Evolutionary conservation across 306 rosid species (phyloP).

Genomic region (Luffa acutangula): DNA sequence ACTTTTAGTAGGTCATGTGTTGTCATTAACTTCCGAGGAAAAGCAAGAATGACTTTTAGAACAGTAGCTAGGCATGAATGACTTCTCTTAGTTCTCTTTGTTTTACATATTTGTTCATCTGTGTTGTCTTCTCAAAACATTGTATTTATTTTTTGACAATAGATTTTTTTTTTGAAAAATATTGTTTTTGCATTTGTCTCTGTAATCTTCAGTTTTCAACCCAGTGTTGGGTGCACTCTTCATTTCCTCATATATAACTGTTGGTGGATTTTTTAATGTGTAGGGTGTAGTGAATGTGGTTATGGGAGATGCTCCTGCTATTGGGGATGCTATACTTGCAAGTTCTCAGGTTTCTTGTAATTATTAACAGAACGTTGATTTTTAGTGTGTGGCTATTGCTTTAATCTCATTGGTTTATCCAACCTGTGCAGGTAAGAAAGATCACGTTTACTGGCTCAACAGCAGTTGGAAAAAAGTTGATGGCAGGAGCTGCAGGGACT

Average conservation of each 20-base stretch:
- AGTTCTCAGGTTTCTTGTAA: constrained; percentile 61
- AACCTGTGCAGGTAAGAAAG: constrained; percentile 68
- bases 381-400: background rate
- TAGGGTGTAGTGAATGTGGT: constrained; percentile 94
- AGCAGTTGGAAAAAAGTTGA: constrained; percentile 90
- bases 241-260: constrained; percentile 14
- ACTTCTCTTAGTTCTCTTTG: background rate
- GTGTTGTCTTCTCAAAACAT: background rate
- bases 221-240: background rate
- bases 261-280: constrained; percentile 19
- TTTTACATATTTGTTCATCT: background rate
- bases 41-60: background rate
- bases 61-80: background rate
- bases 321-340: constrained; percentile 73
- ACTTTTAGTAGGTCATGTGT: background rate
- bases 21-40: background rate
- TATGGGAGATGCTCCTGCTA: constrained; percentile 86
- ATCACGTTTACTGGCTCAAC: constrained; percentile 97
- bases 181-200: background rate
- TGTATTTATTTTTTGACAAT: background rate
- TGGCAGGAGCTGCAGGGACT: constrained; percentile 92
- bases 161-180: no score
- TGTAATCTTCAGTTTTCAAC: background rate
- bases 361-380: background rate
- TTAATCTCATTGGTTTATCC: background rate